Base-by-base conservation (phyloP, 2,329 filamentous ascomycete species). In the Endoconidiophora laricicola region DNA sequence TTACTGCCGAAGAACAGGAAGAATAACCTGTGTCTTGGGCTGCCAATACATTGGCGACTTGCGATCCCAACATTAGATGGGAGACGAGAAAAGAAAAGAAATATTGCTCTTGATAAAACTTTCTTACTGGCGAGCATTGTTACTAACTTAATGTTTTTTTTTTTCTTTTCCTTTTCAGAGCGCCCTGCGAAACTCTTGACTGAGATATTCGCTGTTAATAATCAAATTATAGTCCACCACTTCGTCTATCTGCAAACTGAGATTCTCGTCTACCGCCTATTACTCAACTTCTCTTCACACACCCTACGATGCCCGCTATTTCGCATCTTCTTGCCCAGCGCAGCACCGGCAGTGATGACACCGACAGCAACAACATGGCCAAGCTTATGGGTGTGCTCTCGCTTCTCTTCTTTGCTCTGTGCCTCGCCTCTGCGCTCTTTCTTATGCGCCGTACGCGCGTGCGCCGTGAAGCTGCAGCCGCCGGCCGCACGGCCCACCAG, bases 341-440 rank as follows among this genome's bases (percentile, higher is more conserved):
- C 36, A 39, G 46, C 20, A 47, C n/a, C 18, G 59, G 66, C 53
- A 61, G 62, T 54, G 69, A 72, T 56, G 67, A 66, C 52, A 66
- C 69, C 58, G 69, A 83, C 57, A 76, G 70, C 54, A 79, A 83
- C 68, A 71, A 53, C 26, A 50, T 88, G 63, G 79, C 86, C 61
- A 76, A 94, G 41, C 69, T 94, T 62, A 83, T 94, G 58, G 74
- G 78, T 52, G 74, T 96, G 50, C 71, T 96, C 57, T 79, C 81
- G 55, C 71, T 98, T 43, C 69, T 90, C 58, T 76, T 93, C 58
- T 65, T 90, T 58, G 79, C 74, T 54, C 70, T 94, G 26, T 61
- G 80, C 44, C 70, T 87, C 52, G 69, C 82, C 48, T 79, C 76
- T 52, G 68, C 73, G 24, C 77, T 95, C 46, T 69, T 90, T 56